Evolutionary conservation across 2,329 filamentous ascomycete species (phyloP).

Genomic region (Phialophora expanda): DNA sequence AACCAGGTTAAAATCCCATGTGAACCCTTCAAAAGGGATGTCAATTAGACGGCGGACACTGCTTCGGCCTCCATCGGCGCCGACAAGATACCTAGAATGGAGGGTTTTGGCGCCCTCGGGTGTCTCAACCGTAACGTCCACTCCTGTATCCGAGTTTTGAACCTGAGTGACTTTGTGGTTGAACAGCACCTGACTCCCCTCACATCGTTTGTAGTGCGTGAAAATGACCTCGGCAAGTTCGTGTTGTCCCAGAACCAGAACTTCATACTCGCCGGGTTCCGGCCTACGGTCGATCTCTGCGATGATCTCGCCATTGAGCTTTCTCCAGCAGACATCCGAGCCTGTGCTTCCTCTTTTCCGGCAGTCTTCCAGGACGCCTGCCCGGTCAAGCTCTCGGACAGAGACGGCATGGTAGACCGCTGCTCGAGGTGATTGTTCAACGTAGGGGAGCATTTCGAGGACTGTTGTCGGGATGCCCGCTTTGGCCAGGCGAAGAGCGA

Average conservation of each 20-base stretch:
- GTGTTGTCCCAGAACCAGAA: slow-evolving; percentile 21
- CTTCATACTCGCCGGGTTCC: slow-evolving; percentile 14
- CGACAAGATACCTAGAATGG: slow-evolving; percentile 57
- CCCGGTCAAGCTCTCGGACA: slow-evolving; percentile 20
- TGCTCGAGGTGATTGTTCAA: slow-evolving; percentile 24
- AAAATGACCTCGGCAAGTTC: slow-evolving; percentile 20
- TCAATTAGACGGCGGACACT: slow-evolving; percentile 42
- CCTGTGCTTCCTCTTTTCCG: slow-evolving; percentile 20
- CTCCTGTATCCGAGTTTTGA: slow-evolving; percentile 10
- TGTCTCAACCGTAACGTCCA: slow-evolving; percentile 8
- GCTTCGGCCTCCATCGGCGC: slow-evolving; percentile 52
- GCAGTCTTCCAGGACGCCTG: slow-evolving; percentile 19
- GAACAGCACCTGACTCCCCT: slow-evolving; percentile 16
- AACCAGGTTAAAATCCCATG: slow-evolving; percentile 41
- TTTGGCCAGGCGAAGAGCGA: slow-evolving; percentile 41
- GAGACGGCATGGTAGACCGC: slow-evolving; percentile 21
- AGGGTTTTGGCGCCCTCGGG: slow-evolving; percentile 13
- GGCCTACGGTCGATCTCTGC: slow-evolving; percentile 11
- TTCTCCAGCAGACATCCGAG: slow-evolving; percentile 3
- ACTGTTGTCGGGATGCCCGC: slow-evolving; percentile 41
- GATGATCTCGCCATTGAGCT: background rate
- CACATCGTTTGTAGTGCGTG: slow-evolving; percentile 13
- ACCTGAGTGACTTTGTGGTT: slow-evolving; percentile 13
- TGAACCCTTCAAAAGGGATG: slow-evolving; percentile 44
- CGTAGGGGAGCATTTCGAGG: slow-evolving; percentile 17